These are phyloP conservation scores for Epichloe glyceriae DNA, from an alignment of 2,329 filamentous ascomycete species.

Conservation along the genomic window DNA sequence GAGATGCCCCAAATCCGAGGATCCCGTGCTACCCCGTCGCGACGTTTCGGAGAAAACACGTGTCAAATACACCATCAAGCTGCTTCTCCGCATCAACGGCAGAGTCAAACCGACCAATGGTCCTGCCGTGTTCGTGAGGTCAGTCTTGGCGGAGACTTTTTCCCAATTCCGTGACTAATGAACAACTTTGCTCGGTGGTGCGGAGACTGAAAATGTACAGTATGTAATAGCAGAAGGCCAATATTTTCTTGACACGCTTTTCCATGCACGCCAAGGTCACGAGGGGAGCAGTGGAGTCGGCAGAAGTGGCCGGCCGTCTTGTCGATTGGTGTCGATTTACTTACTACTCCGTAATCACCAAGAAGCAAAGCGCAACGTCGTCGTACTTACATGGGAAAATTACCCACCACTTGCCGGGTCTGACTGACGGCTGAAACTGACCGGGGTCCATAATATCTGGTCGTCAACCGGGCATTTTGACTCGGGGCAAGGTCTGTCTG, in stretches of 20 bases:
- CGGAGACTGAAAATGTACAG: not conserved
- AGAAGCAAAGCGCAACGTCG: not conserved
- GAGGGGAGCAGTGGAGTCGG: not conserved
- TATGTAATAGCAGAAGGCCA: not conserved
- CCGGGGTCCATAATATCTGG: not conserved
- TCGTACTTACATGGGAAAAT: not conserved
- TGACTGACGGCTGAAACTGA: slow-evolving; percentile 1
- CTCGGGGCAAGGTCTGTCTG: not conserved
- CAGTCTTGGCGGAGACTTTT: not conserved
- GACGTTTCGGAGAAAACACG: too few relatives aligned
- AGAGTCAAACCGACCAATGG: not conserved
- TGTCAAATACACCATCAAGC: not conserved
- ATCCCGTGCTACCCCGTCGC: too few relatives aligned
- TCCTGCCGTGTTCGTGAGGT: not conserved
- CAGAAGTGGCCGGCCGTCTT: not conserved
- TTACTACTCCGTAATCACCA: too few relatives aligned
- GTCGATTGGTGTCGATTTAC: not conserved
- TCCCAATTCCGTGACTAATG: not conserved
- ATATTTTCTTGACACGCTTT: not conserved
- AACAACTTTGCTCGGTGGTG: not conserved
- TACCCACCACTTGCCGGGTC: not conserved
- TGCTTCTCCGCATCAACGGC: not conserved
- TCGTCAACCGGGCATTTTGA: not conserved
- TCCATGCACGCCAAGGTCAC: not conserved
- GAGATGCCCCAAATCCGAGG: too few relatives aligned